These are phyloP conservation scores for Hypericum perforatum DNA, from an alignment of 345 rosid species.

Conservation along the genomic window DNA sequence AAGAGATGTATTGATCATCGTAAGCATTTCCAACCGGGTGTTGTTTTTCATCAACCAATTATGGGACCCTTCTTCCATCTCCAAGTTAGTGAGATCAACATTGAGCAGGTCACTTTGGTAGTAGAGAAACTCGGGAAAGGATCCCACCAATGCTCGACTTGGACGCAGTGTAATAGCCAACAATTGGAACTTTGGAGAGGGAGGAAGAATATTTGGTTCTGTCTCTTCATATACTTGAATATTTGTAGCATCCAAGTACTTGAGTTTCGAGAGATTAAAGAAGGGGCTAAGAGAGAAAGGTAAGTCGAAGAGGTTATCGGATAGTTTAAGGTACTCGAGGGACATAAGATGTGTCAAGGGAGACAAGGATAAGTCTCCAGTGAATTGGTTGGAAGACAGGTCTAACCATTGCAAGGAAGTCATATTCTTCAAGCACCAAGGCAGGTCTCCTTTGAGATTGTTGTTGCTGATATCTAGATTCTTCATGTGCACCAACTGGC, in stretches of 20 bases:
- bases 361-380: constrained; percentile 6
- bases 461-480: constrained; percentile 1
- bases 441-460: background rate
- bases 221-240: background rate
- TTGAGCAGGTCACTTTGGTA: background rate
- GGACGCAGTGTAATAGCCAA: background rate
- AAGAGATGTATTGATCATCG: background rate
- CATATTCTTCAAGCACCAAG: constrained; percentile 8
- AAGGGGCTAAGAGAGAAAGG: background rate
- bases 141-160: background rate
- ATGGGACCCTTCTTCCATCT: constrained; percentile 9
- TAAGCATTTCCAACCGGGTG: background rate
- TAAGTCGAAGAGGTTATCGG: background rate
- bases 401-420: constrained; percentile 7
- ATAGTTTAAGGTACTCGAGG: constrained; percentile 1
- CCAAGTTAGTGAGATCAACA: background rate
- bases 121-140: background rate
- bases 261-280: constrained; percentile 13
- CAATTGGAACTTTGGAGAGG: background rate
- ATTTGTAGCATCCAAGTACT: background rate
- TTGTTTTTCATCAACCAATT: constrained; percentile 27
- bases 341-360: background rate
- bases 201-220: background rate
- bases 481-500: constrained; percentile 8
- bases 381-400: constrained; percentile 11